Percentiles rank a stretch among this genome's conserved stretches.
Conservation (phyloP, 768 basidiomycete species). For the Chalciporus pseudorubinellus region DNA sequence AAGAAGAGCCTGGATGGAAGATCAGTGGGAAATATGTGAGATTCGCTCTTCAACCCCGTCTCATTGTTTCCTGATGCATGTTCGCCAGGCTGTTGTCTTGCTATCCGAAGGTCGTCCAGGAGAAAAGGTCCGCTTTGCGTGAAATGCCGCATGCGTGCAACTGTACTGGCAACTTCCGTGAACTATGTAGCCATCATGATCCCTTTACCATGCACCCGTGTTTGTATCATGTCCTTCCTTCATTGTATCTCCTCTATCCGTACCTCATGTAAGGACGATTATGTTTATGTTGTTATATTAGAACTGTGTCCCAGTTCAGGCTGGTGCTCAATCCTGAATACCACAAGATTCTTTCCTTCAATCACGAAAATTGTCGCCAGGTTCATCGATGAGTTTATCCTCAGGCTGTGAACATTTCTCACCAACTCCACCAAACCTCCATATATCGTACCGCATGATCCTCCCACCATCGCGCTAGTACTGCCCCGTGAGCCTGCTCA, state of each 20-base stretch:
- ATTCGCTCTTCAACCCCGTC: slow-evolving; percentile 13
- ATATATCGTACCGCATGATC: no score
- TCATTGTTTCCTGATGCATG: slow-evolving; percentile 13
- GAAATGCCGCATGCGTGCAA: slow-evolving; percentile 5
- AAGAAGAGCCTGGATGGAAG: slow-evolving; percentile 91
- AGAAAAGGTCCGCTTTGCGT: slow-evolving; percentile 80
- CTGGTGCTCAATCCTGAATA: no score
- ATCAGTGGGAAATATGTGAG: slow-evolving; percentile 95
- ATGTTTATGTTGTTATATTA: neutral
- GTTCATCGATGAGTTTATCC: no score
- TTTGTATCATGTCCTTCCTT: neutral
- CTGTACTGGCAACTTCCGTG: no score
- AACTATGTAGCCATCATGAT: no score
- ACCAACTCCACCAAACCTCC: no score
- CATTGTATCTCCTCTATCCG: neutral
- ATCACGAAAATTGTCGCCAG: no score
- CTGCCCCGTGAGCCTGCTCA: no score
- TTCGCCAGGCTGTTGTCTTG: slow-evolving; percentile 74
- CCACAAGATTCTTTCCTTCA: no score
- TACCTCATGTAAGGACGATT: neutral
- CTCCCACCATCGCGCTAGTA: no score
- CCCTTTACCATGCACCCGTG: neutral
- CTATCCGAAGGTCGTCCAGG: slow-evolving; percentile 87
- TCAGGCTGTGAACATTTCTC: no score
- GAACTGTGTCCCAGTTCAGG: neutral